phyloP scores from a whole-genome alignment of 306 rosid genomes.

The Herpetospermum pedunculosum region DNA sequence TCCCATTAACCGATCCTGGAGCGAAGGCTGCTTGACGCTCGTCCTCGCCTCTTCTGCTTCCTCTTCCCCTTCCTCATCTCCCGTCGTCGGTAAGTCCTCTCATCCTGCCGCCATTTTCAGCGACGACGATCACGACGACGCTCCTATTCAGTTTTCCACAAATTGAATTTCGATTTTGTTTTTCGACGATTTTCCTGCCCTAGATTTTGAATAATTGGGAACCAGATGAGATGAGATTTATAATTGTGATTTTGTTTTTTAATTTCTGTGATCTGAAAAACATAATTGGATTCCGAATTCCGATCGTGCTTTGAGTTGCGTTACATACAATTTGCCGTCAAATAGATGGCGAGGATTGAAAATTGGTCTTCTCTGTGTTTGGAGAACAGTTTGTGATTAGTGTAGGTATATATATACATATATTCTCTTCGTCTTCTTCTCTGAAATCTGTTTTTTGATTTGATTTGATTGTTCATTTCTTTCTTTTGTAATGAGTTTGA shows the following conservation, averaged over 20 bases:
- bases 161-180: neutral
- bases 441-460: too few species aligned
- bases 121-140: neutral
- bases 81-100: neutral
- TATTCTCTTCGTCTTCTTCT: too few species aligned
- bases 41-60: conserved; percentile 5
- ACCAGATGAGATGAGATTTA: neutral
- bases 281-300: neutral
- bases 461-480: too few species aligned
- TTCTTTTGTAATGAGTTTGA: too few species aligned
- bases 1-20: conserved; percentile 13
- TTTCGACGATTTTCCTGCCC: neutral
- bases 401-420: too few species aligned
- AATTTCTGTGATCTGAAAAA: conserved; percentile 5
- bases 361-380: neutral
- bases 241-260: neutral
- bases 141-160: neutral
- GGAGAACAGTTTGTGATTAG: too few species aligned
- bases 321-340: neutral
- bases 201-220: neutral
- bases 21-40: conserved; percentile 7
- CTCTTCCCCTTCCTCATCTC: conserved; percentile 8
- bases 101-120: neutral
- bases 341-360: neutral
- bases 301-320: neutral